Conservation (phyloP, 2,329 filamentous ascomycete genomes). For the Septoria linicola region DNA sequence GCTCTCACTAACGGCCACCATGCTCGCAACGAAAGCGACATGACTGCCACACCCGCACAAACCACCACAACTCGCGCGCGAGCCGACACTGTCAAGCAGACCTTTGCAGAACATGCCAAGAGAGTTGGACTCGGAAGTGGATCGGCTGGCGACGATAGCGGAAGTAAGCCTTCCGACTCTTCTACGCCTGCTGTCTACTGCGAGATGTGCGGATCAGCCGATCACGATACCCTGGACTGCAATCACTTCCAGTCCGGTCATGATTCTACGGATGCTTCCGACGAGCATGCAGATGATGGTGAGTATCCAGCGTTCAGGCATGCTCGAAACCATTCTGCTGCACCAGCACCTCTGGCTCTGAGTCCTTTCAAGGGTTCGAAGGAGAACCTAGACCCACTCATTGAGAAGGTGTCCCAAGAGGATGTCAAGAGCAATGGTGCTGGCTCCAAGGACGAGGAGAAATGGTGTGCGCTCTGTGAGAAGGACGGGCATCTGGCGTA, state of each 20-base stretch:
- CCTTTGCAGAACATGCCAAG: slow-evolving; percentile 61
- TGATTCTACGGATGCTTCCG: slow-evolving; percentile 22
- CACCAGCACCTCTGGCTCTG: slow-evolving; percentile 20
- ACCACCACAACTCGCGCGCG: slow-evolving; percentile 38
- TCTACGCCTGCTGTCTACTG: slow-evolving; percentile 64
- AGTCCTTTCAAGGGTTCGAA: slow-evolving; percentile 11
- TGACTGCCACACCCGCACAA: slow-evolving; percentile 30
- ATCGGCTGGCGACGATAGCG: slow-evolving; percentile 9
- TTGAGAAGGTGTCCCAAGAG: slow-evolving; percentile 21
- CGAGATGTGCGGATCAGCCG: slow-evolving; percentile 89
- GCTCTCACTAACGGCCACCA: slow-evolving; percentile 51
- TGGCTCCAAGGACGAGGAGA: slow-evolving; percentile 59
- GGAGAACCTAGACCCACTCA: slow-evolving; percentile 23
- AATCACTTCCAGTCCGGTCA: slow-evolving; percentile 46
- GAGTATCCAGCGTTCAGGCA: slow-evolving; percentile 10
- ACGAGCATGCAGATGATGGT: slow-evolving; percentile 15
- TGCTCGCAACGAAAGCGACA: slow-evolving; percentile 39
- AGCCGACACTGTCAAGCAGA: slow-evolving; percentile 61
- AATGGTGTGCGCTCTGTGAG: slow-evolving; percentile 97
- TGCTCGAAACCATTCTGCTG: slow-evolving; percentile 11
- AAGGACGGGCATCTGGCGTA: slow-evolving; percentile 88
- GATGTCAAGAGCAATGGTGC: slow-evolving; percentile 23
- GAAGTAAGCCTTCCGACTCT: slow-evolving; percentile 7
- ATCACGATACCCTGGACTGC: slow-evolving; percentile 92
- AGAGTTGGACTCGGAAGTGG: neutral